Percentiles rank a stretch among this genome's conserved stretches.
Conservation (phyloP, 2,329 filamentous ascomycete genomes). For the Passalora sequoiae region DNA sequence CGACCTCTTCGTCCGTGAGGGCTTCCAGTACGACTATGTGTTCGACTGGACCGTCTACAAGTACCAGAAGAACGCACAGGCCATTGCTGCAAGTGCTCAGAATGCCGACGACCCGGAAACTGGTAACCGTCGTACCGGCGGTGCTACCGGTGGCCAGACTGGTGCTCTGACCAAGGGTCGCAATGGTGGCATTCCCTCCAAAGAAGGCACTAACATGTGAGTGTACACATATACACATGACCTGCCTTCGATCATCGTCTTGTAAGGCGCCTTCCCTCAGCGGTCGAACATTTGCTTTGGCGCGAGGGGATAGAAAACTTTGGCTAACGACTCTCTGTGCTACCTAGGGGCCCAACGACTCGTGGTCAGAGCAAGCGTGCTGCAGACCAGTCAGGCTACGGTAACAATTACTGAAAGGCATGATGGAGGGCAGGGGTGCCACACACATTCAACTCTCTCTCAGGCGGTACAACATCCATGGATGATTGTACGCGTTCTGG, state of each 20-base stretch:
- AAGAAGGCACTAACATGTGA: slow-evolving; percentile 96
- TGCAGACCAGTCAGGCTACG: slow-evolving; percentile 44
- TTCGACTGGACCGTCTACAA: slow-evolving; percentile 99
- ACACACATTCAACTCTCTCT: slow-evolving; percentile 32
- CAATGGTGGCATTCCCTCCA: slow-evolving; percentile 66
- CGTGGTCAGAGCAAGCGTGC: slow-evolving; percentile 48
- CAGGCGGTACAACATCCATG: slow-evolving; percentile 20
- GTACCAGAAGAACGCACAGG: slow-evolving; percentile 98
- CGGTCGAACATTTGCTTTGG: slow-evolving; percentile 68
- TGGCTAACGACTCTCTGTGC: slow-evolving; percentile 41
- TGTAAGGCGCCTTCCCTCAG: slow-evolving; percentile 85
- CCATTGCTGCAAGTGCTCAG: slow-evolving; percentile 63
- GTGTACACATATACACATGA: slow-evolving; percentile 59
- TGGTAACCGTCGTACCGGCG: slow-evolving; percentile 56
- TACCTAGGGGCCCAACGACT: slow-evolving; percentile 39
- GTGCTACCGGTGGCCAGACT: slow-evolving; percentile 53
- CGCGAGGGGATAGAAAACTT: slow-evolving; percentile 56
- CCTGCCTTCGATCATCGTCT: slow-evolving; percentile 39
- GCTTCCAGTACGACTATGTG: slow-evolving; percentile 99
- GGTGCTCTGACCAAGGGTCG: slow-evolving; percentile 61
- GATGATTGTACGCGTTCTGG: slow-evolving; percentile 14
- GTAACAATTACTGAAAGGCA: slow-evolving; percentile 45
- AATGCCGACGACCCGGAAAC: slow-evolving; percentile 73
- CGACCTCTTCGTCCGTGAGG: slow-evolving; percentile 95
- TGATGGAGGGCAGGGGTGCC: slow-evolving; percentile 35